Evolutionary conservation across 2,329 filamentous ascomycete species (phyloP).

Genomic region (Stemphylium vesicarium): DNA sequence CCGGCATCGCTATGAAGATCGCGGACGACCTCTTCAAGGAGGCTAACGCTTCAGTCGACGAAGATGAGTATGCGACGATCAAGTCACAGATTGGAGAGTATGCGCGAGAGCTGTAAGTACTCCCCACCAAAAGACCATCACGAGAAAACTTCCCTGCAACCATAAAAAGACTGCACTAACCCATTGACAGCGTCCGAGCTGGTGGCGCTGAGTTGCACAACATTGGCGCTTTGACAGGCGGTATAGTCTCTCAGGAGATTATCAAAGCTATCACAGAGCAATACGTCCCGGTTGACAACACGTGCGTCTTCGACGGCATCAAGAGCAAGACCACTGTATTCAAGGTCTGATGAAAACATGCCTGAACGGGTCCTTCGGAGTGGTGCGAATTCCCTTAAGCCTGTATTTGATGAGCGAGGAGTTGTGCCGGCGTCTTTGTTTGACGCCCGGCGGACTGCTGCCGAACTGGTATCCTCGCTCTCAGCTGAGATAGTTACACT

Average conservation of each 20-base stretch:
- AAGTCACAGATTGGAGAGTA: slow-evolving; percentile 46
- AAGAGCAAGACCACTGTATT: slow-evolving; percentile 62
- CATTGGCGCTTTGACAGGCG: slow-evolving; percentile 83
- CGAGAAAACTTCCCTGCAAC: background rate
- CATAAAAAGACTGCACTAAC: slow-evolving; percentile 9
- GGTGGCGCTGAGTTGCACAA: slow-evolving; percentile 90
- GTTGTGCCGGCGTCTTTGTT: background rate
- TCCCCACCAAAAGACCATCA: background rate
- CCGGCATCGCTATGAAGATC: slow-evolving; percentile 52
- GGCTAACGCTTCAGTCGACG: slow-evolving; percentile 49
- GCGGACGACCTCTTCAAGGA: slow-evolving; percentile 53
- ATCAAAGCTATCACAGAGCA: slow-evolving; percentile 84
- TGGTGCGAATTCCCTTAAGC: background rate
- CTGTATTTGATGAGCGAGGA: background rate
- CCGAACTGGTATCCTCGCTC: too few relatives aligned
- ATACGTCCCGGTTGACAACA: slow-evolving; percentile 69
- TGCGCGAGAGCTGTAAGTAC: slow-evolving; percentile 53
- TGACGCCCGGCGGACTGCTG: background rate
- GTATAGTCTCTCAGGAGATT: slow-evolving; percentile 94
- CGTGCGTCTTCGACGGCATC: slow-evolving; percentile 68
- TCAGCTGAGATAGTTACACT: background rate
- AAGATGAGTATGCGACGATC: slow-evolving; percentile 50
- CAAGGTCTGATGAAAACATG: slow-evolving; percentile 41
- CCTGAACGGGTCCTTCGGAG: background rate
- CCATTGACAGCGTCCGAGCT: slow-evolving; percentile 65